Base-by-base conservation (phyloP, 2,329 filamentous ascomycete genomes). In the Curvularia sp. region DNA sequence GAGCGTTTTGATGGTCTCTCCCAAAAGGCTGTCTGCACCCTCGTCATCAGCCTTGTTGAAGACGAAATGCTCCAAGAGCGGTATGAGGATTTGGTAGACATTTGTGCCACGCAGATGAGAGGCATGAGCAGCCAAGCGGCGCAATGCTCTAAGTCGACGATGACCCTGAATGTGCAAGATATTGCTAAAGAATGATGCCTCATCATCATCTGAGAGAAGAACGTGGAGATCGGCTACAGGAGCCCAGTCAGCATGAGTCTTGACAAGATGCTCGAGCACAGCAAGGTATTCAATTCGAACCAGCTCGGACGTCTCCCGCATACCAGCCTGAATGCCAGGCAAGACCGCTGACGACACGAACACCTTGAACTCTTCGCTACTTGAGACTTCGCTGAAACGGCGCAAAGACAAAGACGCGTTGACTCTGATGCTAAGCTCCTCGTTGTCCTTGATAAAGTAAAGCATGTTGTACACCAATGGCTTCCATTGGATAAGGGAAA, bases 61-160 rank as follows among this genome's bases (percentile, higher is more conserved):
- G 23, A 97, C 89, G 72, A 97, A 98, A 73, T 97, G 93, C 73
- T 99, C 95, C 9, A 98, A 83, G 19, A 99, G 82, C 0, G 95
- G 96, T 39, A 99, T 86, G 72, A 98, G 92, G 71, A 97, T 90
- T 18, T 94, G 89, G 57, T 89, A 88, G 62, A 96, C 83, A 69
- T 96, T 96, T 51, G 87, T 87, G 69, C 91, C 90, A 60, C 85
- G 85, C 58, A 99, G 81, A 48, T 86, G 82, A 12, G 85, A 83
- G 55, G 91, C 91, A 61, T 89, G 89, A 8, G 84, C 80, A 55
- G 90, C 88, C 12, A 99, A 82, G 55, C 92, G 84, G 58, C 91
- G 88, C 36, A 99, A 81, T 2, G 95, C 93, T 66, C 93, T 89
- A 53, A 96, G 83, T 69, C 96, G 91, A 63, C 92, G 88, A 59